Base-by-base conservation (phyloP, 2,329 filamentous ascomycete genomes). In the Penicillium thymicola region DNA sequence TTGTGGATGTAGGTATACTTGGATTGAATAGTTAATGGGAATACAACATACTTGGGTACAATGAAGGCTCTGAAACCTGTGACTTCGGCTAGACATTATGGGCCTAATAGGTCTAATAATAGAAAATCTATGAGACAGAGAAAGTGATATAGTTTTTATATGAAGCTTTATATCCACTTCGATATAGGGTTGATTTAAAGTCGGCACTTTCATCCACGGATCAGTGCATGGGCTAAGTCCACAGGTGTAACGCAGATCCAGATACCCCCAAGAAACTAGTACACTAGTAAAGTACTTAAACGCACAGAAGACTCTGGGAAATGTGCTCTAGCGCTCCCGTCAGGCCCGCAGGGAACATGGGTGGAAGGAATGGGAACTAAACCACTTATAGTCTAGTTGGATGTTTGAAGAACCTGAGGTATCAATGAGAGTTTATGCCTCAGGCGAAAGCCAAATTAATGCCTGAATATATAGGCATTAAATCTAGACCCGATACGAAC, bases 251-350 rank as follows among this genome's bases (percentile, higher is more conserved):
- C 13, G 47, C 50, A 58, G 57, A 59, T 59, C 51, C 53, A 45
- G 27, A 16, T 30, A 16, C 51, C 56, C 49, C 11, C 18, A 42
- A 51, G 59, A 54, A 61, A 56, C 59, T 63, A 63, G 23, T 50
- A 55, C 25, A 51, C 40, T 51, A 51, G 21, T 36, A 27, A 61
- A 53, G 21, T 37, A 41, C 25, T 51, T 57, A 44, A 57, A 54
- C 42, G 36, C 49, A 54, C 37, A 41, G 28, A 34, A 43, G 38
- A 51, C 25, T 51, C 45, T 42, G 30, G 37, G 38, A 51, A 54
- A 51, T 51, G 18, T 43, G 45, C 52, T 54, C 45, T 54, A 54
- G 52, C 52, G 52, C 25, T 42, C 37, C 52, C 52, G 52, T 42
- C 28, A 49, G 52, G 52, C 52, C 45, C 52, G 52, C 44, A 34